Base-by-base conservation (phyloP, 768 basidiomycete species). In the Trichaptum fuscoviolaceum region DNA sequence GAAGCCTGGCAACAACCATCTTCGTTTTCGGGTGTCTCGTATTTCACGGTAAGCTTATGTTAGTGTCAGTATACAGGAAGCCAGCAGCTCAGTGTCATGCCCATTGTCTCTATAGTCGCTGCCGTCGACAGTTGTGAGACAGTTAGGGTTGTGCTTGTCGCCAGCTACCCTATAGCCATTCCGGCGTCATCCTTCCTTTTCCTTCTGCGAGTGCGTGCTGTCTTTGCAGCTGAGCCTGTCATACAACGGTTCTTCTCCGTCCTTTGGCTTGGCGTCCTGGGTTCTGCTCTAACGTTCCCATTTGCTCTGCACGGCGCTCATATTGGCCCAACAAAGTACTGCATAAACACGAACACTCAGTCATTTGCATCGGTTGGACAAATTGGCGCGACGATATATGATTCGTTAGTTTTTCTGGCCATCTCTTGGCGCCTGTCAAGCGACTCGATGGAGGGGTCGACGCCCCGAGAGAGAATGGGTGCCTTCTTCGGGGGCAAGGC, bases 391-490 rank as follows among this genome's bases (percentile, higher is more conserved):
- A 63, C 75, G 0, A 59, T 73, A 63, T 73, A 74, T 62, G 76
- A 77, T 63, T 75, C 77, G 1, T 71, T 74, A 23, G 73, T 80
- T 17, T 79, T 78, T 67, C 57, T 80, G 2, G 77, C 74, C 9
- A 77, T 80, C 27, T 77, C 77, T 0, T 77, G 67, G 71, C 70
- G 67, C 2, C 67, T 80, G 15, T 25, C 30, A 25, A 61, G 15
- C 59, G 15, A 4, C 23, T 9, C 59, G 30, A 25, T 23, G 30
- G 25, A 25, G 9, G 59, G 23, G 3, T 4, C 15, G 15, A 25
- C 59, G 15, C 15, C 24, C 15, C 24, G 30, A 34, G 59, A 23
- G 30, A 25, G 15, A 61, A 18, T 61, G 24, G 9, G 23, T 9
- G 2, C 9, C 18, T 61, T 61, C 23, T 61, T 60, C 58, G 58